phyloP scores from a whole-genome alignment of 768 basidiomycete genomes.

The Russula olivacea region DNA sequence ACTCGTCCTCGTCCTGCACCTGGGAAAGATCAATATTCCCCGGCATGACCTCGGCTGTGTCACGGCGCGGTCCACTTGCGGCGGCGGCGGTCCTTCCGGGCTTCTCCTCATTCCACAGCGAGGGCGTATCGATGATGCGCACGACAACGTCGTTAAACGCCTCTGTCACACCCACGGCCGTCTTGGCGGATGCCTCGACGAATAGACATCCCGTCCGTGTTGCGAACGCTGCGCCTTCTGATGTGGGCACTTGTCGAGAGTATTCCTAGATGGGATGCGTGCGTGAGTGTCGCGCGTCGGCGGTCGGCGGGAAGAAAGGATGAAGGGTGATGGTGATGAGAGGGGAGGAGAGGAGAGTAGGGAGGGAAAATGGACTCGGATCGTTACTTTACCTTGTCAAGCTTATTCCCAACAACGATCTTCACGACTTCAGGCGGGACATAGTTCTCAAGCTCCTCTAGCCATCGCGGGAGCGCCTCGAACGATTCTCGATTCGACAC shows the following conservation, averaged over 20 bases:
- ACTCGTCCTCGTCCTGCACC: constrained; percentile 23
- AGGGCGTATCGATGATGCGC: constrained; percentile 77
- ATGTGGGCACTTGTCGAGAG: constrained; percentile 76
- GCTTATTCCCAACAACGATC: constrained; percentile 92
- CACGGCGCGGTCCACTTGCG: constrained; percentile 8
- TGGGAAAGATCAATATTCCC: constrained; percentile 37
- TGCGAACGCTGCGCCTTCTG: constrained; percentile 78
- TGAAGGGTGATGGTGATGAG: background rate
- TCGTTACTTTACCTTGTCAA: constrained; percentile 64
- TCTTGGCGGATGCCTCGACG: constrained; percentile 92
- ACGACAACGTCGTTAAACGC: constrained; percentile 73
- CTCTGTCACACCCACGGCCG: constrained; percentile 72
- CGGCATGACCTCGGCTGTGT: constrained; percentile 33
- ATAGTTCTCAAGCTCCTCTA: constrained; percentile 88
- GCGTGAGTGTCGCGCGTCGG: background rate
- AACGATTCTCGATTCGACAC: constrained; percentile 89
- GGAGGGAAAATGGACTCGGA: background rate
- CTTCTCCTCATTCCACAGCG: constrained; percentile 54
- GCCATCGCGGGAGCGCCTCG: constrained; percentile 92
- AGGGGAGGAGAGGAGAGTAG: too few species aligned
- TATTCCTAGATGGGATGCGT: constrained; percentile 53
- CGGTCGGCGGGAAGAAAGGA: background rate
- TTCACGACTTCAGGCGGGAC: constrained; percentile 81
- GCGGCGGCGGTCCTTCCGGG: constrained; percentile 15
- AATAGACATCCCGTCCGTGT: constrained; percentile 77